These are phyloP conservation scores for Solanum hybrid DNA, from an alignment of 305 asterid genomes.

Conservation along the genomic window DNA sequence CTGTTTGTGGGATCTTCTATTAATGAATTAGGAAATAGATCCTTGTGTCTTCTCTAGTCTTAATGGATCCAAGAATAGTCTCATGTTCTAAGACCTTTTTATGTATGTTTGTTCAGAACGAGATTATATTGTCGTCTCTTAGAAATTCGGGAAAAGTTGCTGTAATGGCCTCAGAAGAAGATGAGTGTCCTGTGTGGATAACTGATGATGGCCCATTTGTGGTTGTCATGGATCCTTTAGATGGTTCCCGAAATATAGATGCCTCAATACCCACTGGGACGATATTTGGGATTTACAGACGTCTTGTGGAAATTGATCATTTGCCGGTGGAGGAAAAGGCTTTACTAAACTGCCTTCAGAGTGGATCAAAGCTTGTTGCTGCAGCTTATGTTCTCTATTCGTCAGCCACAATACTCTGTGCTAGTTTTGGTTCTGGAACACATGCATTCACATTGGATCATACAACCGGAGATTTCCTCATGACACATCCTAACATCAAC, in stretches of 20 bases:
- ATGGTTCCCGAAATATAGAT: slow-evolving; percentile 85
- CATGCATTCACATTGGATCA: slow-evolving; percentile 74
- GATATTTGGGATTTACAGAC: slow-evolving; percentile 69
- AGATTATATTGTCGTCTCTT: slow-evolving; percentile 62
- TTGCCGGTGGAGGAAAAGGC: slow-evolving; percentile 65
- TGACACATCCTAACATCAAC: slow-evolving; percentile 56
- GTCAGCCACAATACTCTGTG: slow-evolving; percentile 75
- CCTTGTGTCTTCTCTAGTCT: not conserved
- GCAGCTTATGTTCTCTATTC: slow-evolving; percentile 82
- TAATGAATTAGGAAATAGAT: not conserved
- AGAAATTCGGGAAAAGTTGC: slow-evolving; percentile 77
- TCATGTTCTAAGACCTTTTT: not conserved
- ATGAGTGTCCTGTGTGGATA: slow-evolving; percentile 83
- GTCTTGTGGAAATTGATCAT: slow-evolving; percentile 66
- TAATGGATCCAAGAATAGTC: not conserved
- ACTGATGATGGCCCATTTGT: slow-evolving; percentile 76
- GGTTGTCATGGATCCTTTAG: slow-evolving; percentile 79
- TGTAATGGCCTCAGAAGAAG: slow-evolving; percentile 93
- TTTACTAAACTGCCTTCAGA: slow-evolving; percentile 66
- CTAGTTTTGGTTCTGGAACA: slow-evolving; percentile 73
- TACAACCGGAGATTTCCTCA: slow-evolving; percentile 69
- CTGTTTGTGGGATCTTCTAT: not conserved
- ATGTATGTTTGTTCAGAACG: slow-evolving; percentile 39
- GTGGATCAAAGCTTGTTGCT: slow-evolving; percentile 72
- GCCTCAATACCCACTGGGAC: slow-evolving; percentile 97